Percentiles rank a stretch among this genome's conserved stretches.
These are phyloP conservation scores for Solanum habrochaites DNA, from an alignment of 257 asterid species.

Conservation along the genomic window DNA sequence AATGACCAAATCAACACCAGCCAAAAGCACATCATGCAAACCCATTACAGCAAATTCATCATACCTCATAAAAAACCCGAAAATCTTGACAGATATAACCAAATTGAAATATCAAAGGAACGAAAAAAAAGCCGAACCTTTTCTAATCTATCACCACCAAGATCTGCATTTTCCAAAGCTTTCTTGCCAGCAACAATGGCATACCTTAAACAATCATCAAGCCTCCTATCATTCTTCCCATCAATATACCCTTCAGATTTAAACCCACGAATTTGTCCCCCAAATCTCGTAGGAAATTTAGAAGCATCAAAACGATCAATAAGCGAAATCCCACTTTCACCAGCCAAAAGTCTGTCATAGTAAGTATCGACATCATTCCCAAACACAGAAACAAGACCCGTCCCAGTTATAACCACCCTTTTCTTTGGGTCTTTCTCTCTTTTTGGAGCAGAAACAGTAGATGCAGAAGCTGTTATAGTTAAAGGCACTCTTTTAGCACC, in stretches of 20 bases:
- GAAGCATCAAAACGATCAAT: slow-evolving; percentile 53
- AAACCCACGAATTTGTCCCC: slow-evolving; percentile 50
- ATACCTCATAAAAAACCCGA: background rate
- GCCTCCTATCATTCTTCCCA: slow-evolving; percentile 51
- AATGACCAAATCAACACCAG: background rate
- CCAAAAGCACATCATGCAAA: background rate
- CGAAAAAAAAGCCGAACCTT: slow-evolving; percentile 6
- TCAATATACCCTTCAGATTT: slow-evolving; percentile 39
- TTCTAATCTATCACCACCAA: slow-evolving; percentile 21
- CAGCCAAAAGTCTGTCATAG: slow-evolving; percentile 34
- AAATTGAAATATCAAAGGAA: background rate
- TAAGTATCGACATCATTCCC: slow-evolving; percentile 37
- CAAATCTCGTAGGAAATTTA: slow-evolving; percentile 45
- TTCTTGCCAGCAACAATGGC: slow-evolving; percentile 47
- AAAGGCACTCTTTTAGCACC: background rate
- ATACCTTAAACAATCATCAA: slow-evolving; percentile 47
- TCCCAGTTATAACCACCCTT: slow-evolving; percentile 47
- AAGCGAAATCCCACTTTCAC: slow-evolving; percentile 41
- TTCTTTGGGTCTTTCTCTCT: slow-evolving; percentile 48
- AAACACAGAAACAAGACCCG: slow-evolving; percentile 46
- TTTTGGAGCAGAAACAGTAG: slow-evolving; percentile 30
- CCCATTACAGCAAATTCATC: background rate
- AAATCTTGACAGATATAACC: background rate
- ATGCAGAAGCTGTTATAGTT: slow-evolving; percentile 13
- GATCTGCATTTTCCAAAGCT: slow-evolving; percentile 42